These are phyloP conservation scores for Takashimella tepidaria DNA, from an alignment of 1,284 basidiomycete species.

Conservation along the genomic window DNA sequence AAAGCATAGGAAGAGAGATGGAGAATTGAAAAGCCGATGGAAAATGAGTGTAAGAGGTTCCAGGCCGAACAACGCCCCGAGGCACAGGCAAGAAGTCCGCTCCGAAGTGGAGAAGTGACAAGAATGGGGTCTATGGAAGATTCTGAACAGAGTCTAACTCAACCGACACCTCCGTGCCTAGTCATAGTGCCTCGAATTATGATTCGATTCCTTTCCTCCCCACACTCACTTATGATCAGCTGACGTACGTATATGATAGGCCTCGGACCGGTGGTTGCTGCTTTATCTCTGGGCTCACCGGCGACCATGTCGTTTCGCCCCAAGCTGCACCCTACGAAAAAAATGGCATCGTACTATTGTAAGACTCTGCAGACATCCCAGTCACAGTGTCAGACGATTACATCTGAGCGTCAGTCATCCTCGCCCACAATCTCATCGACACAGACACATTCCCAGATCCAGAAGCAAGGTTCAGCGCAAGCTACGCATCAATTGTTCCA, in stretches of 20 bases:
- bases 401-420: background rate
- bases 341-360: constrained; percentile 7
- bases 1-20: no score
- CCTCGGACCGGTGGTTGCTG: constrained; percentile 39
- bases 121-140: background rate
- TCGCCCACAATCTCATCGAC: background rate
- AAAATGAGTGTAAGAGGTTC: no score
- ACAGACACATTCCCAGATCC: no score
- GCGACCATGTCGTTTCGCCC: constrained; percentile 38
- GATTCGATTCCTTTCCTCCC: background rate
- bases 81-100: no score
- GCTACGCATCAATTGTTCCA: no score
- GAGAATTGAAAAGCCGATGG: no score
- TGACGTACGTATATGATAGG: no score
- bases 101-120: no score
- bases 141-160: no score
- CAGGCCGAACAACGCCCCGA: no score
- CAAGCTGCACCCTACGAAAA: constrained; percentile 11
- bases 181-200: background rate
- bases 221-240: background rate
- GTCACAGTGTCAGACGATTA: background rate
- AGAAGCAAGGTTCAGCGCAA: no score
- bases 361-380: background rate
- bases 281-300: constrained; percentile 30
- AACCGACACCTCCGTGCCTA: background rate